Percentiles rank a stretch among this genome's conserved stretches.
phyloP scores from a whole-genome alignment of 345 rosid genomes.

The Stellera chamaejasme region DNA sequence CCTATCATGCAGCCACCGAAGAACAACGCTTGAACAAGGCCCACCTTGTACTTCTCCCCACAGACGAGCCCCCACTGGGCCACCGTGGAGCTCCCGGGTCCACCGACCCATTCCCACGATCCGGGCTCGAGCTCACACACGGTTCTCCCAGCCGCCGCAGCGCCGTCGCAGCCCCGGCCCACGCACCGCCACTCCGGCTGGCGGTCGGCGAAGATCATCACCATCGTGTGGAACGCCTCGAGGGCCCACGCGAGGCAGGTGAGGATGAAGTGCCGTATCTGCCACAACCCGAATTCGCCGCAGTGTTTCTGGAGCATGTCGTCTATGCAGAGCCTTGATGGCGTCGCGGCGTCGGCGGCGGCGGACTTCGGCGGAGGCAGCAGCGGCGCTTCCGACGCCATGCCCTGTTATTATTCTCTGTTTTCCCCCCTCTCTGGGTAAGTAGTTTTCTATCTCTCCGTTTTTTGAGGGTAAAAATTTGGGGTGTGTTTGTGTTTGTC shows the following conservation, averaged over 20 bases:
- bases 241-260: slow-evolving; percentile 87
- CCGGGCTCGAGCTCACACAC: slow-evolving; percentile 46
- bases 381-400: slow-evolving; percentile 22
- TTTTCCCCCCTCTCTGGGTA: no score
- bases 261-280: slow-evolving; percentile 68
- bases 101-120: slow-evolving; percentile 70
- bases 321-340: slow-evolving; percentile 54
- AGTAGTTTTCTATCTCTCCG: no score
- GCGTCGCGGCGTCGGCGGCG: slow-evolving; percentile 15
- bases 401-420: neutral
- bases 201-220: slow-evolving; percentile 83
- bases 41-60: slow-evolving; percentile 69
- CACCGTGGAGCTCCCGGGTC: slow-evolving; percentile 68
- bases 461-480: no score
- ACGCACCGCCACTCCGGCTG: slow-evolving; percentile 55
- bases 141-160: slow-evolving; percentile 18
- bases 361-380: slow-evolving; percentile 11
- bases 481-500: no score
- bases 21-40: slow-evolving; percentile 80
- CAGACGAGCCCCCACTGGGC: slow-evolving; percentile 81
- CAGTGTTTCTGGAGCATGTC: slow-evolving; percentile 67
- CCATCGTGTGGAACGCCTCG: slow-evolving; percentile 94
- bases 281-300: slow-evolving; percentile 94
- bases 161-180: slow-evolving; percentile 29
- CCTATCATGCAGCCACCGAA: slow-evolving; percentile 95